These are phyloP conservation scores for Leccinum pachyderme DNA, from an alignment of 1,284 basidiomycete species.

Conservation along the genomic window DNA sequence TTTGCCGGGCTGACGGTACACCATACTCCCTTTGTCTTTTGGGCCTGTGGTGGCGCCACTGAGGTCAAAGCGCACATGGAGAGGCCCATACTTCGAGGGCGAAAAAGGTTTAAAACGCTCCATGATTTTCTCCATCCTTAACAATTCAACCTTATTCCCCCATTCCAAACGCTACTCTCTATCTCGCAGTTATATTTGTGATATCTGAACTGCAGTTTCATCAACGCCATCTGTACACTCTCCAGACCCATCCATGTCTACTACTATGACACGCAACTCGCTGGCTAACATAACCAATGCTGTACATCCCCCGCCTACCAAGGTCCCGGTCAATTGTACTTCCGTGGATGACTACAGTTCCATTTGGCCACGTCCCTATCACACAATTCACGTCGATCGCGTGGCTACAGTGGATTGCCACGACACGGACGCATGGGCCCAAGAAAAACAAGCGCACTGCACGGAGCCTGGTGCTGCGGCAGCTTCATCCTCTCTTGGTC, in stretches of 20 bases:
- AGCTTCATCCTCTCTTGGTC: conserved; percentile 11
- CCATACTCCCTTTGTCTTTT: conserved; percentile 22
- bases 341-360: conserved; percentile 3
- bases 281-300: conserved; percentile 11
- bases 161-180: neutral
- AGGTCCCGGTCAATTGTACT: neutral
- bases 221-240: conserved; percentile 1
- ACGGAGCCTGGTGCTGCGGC: conserved; percentile 9
- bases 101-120: conserved; percentile 24
- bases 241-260: neutral
- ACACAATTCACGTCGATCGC: conserved; percentile 16
- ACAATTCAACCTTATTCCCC: neutral
- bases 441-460: conserved; percentile 11
- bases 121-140: neutral
- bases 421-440: conserved; percentile 28
- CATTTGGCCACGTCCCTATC: conserved; percentile 9
- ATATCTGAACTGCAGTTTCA: conserved; percentile 1
- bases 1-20: conserved; percentile 13
- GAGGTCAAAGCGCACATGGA: conserved; percentile 17
- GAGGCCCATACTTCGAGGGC: conserved; percentile 5
- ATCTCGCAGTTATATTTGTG: conserved; percentile 5
- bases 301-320: neutral
- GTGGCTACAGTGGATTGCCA: conserved; percentile 25
- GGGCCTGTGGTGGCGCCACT: conserved; percentile 11
- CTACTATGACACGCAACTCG: conserved; percentile 1